These are phyloP conservation scores for Mucor ambiguus DNA, from an alignment of 371 early-diverging fungal species.

Conservation along the genomic window DNA sequence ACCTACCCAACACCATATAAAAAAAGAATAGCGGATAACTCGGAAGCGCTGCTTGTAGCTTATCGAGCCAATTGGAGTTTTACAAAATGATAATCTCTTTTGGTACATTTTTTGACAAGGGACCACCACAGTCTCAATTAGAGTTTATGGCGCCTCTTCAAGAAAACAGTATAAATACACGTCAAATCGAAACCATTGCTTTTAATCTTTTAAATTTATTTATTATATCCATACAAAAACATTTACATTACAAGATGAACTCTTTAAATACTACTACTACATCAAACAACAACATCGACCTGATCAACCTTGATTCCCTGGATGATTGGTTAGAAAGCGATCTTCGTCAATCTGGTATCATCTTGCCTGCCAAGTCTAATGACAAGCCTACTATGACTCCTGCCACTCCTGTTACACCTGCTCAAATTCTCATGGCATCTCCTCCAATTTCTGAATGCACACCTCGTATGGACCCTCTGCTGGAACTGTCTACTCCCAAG, in stretches of 20 bases:
- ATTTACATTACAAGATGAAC: conserved; percentile 18
- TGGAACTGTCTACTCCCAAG: conserved; percentile 18
- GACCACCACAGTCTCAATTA: conserved; percentile 8
- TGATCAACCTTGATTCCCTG: conserved; percentile 28
- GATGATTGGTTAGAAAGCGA: conserved; percentile 38
- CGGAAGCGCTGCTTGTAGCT: conserved; percentile 10
- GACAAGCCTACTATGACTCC: conserved; percentile 7
- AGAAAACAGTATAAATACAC: conserved; percentile 5
- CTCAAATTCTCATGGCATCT: conserved; percentile 24
- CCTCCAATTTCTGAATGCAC: conserved; percentile 34
- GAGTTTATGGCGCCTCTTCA: background rate
- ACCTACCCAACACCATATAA: background rate
- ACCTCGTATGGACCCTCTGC: conserved; percentile 23
- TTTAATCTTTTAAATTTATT: conserved; percentile 10
- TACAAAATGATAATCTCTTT: background rate
- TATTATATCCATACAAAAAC: conserved; percentile 3
- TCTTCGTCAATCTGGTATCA: conserved; percentile 29
- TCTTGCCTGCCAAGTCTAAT: conserved; percentile 10
- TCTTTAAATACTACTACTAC: conserved; percentile 8
- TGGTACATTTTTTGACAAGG: conserved; percentile 11
- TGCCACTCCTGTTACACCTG: conserved; percentile 20
- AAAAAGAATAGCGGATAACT: conserved; percentile 4
- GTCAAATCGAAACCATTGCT: background rate
- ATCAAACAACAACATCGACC: conserved; percentile 14
- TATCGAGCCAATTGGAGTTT: conserved; percentile 14